Base-by-base conservation (phyloP, 352 stramenopile genomes). In the Globisporangium echinulatum region DNA sequence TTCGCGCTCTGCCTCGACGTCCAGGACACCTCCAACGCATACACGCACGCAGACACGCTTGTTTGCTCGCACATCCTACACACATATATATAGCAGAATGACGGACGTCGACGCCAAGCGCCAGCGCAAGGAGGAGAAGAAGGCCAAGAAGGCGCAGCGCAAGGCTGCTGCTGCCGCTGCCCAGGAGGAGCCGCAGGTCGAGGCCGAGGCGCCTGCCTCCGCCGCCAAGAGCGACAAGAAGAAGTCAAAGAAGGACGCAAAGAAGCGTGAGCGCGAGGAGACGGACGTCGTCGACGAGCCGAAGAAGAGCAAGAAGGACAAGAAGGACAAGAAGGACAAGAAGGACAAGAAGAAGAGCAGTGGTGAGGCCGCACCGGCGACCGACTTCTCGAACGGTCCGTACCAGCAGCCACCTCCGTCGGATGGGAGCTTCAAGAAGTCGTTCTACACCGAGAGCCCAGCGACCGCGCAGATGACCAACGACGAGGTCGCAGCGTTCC, bases 401-500 rank as follows among this genome's bases (percentile, higher is more conserved):
- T 94, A 78, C 75, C 79, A 92, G 68, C 87, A 92, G 61, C 70
- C 77, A 11, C 47, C 77, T 9, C 63, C 85, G 15, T 71, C 59
- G 49, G 82, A 89, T 54, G 79, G 82, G 55, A 85, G 70, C 64
- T 94, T 92, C 66, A 82, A 82, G 53, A 94, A 95, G 75, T 61
- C 82, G 17, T 94, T 94, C 61, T 96, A 97, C 73, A 75, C 74
- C 38, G 83, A 94, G 53, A 83, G 76, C 64, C 67, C 74, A 54
- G 70, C 81, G 43, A 89, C 81, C 3, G 80, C 59, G 60, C 88
- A 75, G 62, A 87, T 85, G 77, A 88, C 83, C 15, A 76, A 96
- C 54, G 77, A 85, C 1, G 82, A 96, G 42, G 75, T 92, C 49
- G 50, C 79, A 7, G 90, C 84, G 56, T 96, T 96, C 79, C 94